Conservation (phyloP, 1,284 basidiomycete genomes). For the Pseudozyma tsukubaensis region DNA sequence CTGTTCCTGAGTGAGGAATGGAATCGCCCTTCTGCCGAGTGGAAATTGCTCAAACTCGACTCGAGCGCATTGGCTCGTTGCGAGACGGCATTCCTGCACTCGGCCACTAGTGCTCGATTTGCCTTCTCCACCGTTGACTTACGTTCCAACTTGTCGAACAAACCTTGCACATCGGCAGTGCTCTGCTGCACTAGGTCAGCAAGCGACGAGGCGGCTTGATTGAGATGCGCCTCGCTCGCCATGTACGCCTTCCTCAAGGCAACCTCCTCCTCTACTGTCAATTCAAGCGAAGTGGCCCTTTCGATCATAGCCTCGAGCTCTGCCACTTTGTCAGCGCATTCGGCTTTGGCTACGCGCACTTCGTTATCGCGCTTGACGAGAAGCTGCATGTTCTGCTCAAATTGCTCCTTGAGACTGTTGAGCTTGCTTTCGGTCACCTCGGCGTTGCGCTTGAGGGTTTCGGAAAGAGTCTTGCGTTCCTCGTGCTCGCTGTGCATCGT, state of each 20-base stretch:
- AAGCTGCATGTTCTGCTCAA: slow-evolving; percentile 66
- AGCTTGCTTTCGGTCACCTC: slow-evolving; percentile 65
- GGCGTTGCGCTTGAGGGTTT: slow-evolving; percentile 54
- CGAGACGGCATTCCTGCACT: slow-evolving; percentile 75
- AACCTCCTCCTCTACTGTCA: slow-evolving; percentile 71
- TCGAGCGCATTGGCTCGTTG: slow-evolving; percentile 74
- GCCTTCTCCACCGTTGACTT: slow-evolving; percentile 77
- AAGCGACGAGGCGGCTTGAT: slow-evolving; percentile 78
- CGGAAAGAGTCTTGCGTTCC: slow-evolving; percentile 44
- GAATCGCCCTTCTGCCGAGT: slow-evolving; percentile 74
- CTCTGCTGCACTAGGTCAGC: slow-evolving; percentile 78
- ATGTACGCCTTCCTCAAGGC: slow-evolving; percentile 79
- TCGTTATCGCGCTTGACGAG: slow-evolving; percentile 63
- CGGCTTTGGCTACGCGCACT: slow-evolving; percentile 45
- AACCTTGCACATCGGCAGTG: slow-evolving; percentile 77
- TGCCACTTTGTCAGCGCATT: slow-evolving; percentile 44
- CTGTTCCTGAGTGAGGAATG: slow-evolving; percentile 71
- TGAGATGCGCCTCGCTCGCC: slow-evolving; percentile 78
- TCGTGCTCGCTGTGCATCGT: slow-evolving; percentile 59
- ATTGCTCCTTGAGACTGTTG: slow-evolving; percentile 64
- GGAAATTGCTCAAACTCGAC: slow-evolving; percentile 76
- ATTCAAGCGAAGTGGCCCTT: slow-evolving; percentile 38
- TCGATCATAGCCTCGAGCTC: slow-evolving; percentile 52
- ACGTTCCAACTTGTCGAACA: slow-evolving; percentile 86
- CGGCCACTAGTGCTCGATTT: slow-evolving; percentile 77